phyloP scores from a whole-genome alignment of 306 rosid genomes.

The Glycyrrhiza uralensis region DNA sequence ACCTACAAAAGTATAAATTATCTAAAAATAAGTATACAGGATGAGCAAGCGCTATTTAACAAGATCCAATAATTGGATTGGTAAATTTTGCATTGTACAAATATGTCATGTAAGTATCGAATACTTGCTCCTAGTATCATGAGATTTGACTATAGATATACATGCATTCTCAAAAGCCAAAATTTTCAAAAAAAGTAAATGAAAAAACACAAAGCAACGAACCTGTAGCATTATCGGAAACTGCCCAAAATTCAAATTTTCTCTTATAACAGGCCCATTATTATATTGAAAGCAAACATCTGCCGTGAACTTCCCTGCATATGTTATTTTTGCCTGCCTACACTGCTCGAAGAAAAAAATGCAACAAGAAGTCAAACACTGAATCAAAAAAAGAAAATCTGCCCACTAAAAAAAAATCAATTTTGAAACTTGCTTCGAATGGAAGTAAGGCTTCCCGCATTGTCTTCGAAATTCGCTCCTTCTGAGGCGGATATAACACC shows the following conservation, averaged over 20 bases:
- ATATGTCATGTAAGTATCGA: not conserved
- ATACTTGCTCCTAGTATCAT: not conserved
- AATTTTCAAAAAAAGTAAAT: not conserved
- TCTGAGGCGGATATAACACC: conserved; percentile 43
- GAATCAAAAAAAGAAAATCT: not conserved
- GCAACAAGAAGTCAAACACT: conserved; percentile 10
- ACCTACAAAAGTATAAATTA: not conserved
- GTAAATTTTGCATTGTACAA: not conserved
- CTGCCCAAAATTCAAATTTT: conserved; percentile 52
- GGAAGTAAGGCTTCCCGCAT: conserved; percentile 39
- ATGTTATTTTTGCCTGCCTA: conserved; percentile 74
- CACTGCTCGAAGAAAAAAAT: conserved; percentile 49
- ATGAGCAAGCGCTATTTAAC: not conserved
- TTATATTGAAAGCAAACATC: conserved; percentile 62
- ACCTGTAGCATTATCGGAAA: conserved; percentile 91
- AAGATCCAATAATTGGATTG: not conserved
- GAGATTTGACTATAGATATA: not conserved
- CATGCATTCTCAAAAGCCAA: not conserved
- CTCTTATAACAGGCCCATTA: conserved; percentile 43
- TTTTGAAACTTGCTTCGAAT: conserved; percentile 48
- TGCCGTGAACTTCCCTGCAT: conserved; percentile 58
- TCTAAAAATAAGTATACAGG: not conserved
- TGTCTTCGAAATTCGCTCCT: conserved; percentile 27
- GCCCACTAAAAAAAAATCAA: not conserved
- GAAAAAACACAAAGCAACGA: not conserved